Conservation (phyloP, 805 yeast genomes). For the Candida nonsorbophila region DNA sequence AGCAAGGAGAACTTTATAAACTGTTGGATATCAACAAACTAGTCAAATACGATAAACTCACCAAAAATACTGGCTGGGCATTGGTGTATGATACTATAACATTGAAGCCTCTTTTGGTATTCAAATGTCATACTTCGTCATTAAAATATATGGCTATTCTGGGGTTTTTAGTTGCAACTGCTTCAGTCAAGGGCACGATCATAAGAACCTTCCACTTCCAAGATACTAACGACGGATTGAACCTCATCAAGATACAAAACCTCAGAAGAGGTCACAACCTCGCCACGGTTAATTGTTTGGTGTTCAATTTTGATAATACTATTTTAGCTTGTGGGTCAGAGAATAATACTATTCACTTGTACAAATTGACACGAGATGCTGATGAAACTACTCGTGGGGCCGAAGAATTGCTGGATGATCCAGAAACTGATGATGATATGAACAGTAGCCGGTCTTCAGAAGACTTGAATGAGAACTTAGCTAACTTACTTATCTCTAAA, state of each 20-base stretch:
- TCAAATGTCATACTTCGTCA: slow-evolving; percentile 35
- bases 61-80: slow-evolving; percentile 31
- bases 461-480: slow-evolving; percentile 38
- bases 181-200: slow-evolving; percentile 40
- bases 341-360: slow-evolving; percentile 37
- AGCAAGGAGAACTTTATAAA: slow-evolving; percentile 27
- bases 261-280: slow-evolving; percentile 38
- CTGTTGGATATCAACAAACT: slow-evolving; percentile 3
- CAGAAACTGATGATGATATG: slow-evolving; percentile 14
- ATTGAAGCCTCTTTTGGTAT: slow-evolving; percentile 24
- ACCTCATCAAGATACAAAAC: slow-evolving; percentile 23
- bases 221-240: slow-evolving; percentile 9
- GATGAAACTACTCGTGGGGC: slow-evolving; percentile 5
- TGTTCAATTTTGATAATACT: slow-evolving; percentile 26
- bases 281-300: slow-evolving; percentile 27
- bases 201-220: slow-evolving; percentile 26
- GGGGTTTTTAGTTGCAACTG: slow-evolving; percentile 29
- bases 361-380: slow-evolving; percentile 13
- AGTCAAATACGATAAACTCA: slow-evolving; percentile 14
- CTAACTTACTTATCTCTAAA: slow-evolving; percentile 29
- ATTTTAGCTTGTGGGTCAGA: slow-evolving; percentile 37
- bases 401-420: slow-evolving; percentile 11
- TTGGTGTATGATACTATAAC: slow-evolving; percentile 34
- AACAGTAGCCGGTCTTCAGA: slow-evolving; percentile 25
- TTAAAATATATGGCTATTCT: slow-evolving; percentile 25